Evolutionary conservation across 2,329 filamentous ascomycete genomes (phyloP), one percentile per base, ranked within the genome.

Genomic region (Dendrostoma leiphaemia): DNA sequence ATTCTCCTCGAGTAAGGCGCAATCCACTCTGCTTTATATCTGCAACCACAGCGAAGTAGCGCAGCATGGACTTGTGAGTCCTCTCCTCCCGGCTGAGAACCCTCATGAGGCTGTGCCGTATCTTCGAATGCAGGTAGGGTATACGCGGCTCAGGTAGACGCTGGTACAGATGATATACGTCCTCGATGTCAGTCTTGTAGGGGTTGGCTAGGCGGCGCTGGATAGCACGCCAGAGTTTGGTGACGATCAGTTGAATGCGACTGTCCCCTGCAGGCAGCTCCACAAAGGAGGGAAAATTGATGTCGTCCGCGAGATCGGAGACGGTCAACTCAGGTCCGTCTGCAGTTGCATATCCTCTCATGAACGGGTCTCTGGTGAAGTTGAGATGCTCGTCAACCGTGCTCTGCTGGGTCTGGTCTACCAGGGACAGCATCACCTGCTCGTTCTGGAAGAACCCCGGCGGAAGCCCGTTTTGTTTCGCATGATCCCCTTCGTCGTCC

Each of bases 41-140:
- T 59, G 92, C 85, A 17, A 97, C 78, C 23, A 97, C 75, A 5
- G 85, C 84, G 59, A 97, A 86, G 70, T 93, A 97, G 51, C 90
- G 86, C 63, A 89, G 76, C 88, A 91, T 95, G 44, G 84, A 79
- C 59, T 71, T 75, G 15, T 79, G 69, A 47, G 79, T 73, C 54
- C 82, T 80, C 47, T 81, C 76, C 8, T 84, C 81, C 43, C 82
- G 79, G 19, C 88, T 85, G 59, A 96, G 81, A 38, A 85, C 81
- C 51, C 81, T 83, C 49, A 96, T 74, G 19, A 96, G 74, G 7
- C 75, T 69, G 50, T 85, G 83, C 17, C 91, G 81, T 45, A 84
- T 71, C 12, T 69, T 65, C 56, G 74, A 72, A 8, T 73, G 71
- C 2, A 86, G 65, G 48, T 78, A 70, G 4, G 77, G 64, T 71